Evolutionary conservation across 1,284 basidiomycete genomes (phyloP), one percentile per base, ranked within the genome.

Genomic region (Ceratobasidium theobromae): DNA sequence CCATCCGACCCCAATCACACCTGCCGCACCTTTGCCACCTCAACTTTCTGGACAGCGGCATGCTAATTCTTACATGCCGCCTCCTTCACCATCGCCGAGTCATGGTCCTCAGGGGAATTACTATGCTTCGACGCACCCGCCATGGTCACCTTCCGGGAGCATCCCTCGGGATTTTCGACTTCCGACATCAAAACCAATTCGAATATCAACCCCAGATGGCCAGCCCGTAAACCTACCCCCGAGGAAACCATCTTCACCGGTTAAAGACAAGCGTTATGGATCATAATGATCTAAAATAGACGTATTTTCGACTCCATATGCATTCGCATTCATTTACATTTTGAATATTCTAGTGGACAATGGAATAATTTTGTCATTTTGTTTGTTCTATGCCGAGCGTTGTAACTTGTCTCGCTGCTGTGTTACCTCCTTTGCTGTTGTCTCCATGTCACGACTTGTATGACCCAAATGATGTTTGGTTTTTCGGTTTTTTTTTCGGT

Each of bases 191-290:
- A 60, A 45, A 16, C 30, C 43, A 40, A 49, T 60, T 11, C 43
- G 57, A 49, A 60, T 60, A 60, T 48, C 57, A 12, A 38, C 28
- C 14, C 57, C 57, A 12, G 57, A 60, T 23, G 57, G 57, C 6
- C 48, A 18, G 14, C 57, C 57, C 18, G 45, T 60, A 12, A 25
- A 16, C 11, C 21, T 60, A 14, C 45, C 49, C 30, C 27, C 28
- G 30, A 8, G 43, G 18, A 45, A 45, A 45, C 18, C 43, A n/a
- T 9, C 43, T 6, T 45, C 43, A 21, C 35, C 35, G 35, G 8
- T 38, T 8, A 38, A 38, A 16, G 35, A 38, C n/a, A n/a, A n/a
- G n/a, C n/a, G n/a, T n/a, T n/a, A n/a, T n/a, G n/a, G n/a, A n/a
- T n/a, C n/a, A n/a, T n/a, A n/a, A n/a, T n/a, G n/a, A n/a, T n/a